Evolutionary conservation across 169 alveolate genomes (phyloP).

Genomic region (Miamiensis avidus): DNA sequence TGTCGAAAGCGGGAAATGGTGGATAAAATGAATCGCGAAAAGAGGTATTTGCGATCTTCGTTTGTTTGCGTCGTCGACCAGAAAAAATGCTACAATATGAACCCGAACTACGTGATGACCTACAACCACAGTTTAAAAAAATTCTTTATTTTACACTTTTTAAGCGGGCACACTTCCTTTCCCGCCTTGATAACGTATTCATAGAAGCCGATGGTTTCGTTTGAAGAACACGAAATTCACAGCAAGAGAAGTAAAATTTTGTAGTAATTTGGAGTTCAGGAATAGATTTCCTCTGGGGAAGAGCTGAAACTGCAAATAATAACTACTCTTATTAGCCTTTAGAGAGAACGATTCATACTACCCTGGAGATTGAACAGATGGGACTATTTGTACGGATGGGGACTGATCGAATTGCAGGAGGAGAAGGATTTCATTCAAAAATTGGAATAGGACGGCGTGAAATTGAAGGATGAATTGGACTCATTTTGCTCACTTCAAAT

Average conservation of each 20-base stretch:
- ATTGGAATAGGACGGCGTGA: too few species aligned
- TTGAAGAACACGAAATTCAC: too few species aligned
- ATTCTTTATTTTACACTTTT: too few species aligned
- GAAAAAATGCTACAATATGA: not conserved
- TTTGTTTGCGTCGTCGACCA: not conserved
- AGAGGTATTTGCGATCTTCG: not conserved
- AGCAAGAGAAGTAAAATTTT: too few species aligned
- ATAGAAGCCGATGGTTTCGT: too few species aligned
- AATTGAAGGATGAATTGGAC: too few species aligned
- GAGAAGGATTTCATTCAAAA: not conserved
- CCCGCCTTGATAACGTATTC: not conserved
- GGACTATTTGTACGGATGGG: slow-evolving; percentile 46
- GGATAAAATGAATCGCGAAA: not conserved
- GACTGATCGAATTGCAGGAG: slow-evolving; percentile 8
- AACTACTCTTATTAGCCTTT: slow-evolving; percentile 12
- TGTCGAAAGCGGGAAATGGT: too few species aligned
- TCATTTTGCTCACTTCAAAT: too few species aligned
- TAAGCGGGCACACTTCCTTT: not conserved
- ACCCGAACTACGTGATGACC: not conserved
- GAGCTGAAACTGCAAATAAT: slow-evolving; percentile 2
- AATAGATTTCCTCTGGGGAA: not conserved
- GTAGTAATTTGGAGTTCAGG: too few species aligned
- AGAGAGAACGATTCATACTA: slow-evolving; percentile 33
- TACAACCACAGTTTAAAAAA: not conserved
- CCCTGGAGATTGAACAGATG: slow-evolving; percentile 77